Conservation (phyloP, 2,329 filamentous ascomycete genomes). For the Ophiosphaerella korrae region DNA sequence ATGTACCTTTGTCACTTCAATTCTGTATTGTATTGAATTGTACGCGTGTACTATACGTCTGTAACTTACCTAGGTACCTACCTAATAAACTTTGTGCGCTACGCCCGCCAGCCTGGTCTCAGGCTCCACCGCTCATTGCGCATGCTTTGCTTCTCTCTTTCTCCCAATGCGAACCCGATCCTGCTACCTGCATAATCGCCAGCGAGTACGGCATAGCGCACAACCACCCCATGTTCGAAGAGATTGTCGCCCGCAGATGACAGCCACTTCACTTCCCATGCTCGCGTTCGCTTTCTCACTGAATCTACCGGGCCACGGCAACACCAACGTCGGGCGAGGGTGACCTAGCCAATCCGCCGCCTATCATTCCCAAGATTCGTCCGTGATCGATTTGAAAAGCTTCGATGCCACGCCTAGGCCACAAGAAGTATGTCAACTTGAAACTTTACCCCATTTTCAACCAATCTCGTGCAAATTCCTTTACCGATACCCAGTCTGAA, state of each 20-base stretch:
- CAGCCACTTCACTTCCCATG: conserved; percentile 3
- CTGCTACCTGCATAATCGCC: conserved; percentile 6
- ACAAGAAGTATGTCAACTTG: conserved; percentile 40
- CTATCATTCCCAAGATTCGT: conserved; percentile 11
- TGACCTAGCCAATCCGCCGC: conserved; percentile 10
- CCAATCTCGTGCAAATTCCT: neutral
- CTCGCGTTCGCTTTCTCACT: conserved; percentile 25
- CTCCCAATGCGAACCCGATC: conserved; percentile 13
- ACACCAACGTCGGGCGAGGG: conserved; percentile 14
- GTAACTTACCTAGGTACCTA: too few species aligned
- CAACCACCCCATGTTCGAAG: conserved; percentile 18
- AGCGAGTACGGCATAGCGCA: conserved; percentile 25
- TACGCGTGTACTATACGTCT: too few species aligned
- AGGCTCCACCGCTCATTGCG: too few species aligned
- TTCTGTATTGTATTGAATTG: too few species aligned
- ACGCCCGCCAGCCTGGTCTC: neutral
- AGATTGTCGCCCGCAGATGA: conserved; percentile 16
- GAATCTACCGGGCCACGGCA: conserved; percentile 6
- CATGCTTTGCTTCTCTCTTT: neutral
- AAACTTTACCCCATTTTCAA: conserved; percentile 10
- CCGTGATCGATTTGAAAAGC: conserved; percentile 7
- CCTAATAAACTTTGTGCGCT: neutral
- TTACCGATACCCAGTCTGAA: conserved; percentile 1
- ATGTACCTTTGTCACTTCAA: too few species aligned
- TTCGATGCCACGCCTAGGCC: conserved; percentile 44